Percentiles rank a stretch among this genome's conserved stretches.
phyloP scores from a whole-genome alignment of 257 asterid species.

The Nicotiana undulata region DNA sequence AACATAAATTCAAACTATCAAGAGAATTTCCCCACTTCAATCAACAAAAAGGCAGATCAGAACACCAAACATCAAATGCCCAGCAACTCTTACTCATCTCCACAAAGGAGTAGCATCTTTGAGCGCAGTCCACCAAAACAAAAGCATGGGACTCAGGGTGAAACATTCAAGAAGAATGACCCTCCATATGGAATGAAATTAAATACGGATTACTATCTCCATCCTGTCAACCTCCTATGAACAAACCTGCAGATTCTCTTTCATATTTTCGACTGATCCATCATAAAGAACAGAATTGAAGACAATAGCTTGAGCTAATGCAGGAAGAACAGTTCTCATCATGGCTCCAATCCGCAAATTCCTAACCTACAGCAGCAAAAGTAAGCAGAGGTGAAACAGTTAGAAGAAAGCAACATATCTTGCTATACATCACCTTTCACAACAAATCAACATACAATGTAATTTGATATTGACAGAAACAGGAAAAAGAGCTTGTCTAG shows the following conservation, averaged over 20 bases:
- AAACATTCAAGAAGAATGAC: not conserved
- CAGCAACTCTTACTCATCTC: not conserved
- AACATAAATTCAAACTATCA: not conserved
- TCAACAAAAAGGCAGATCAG: not conserved
- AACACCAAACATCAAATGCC: not conserved
- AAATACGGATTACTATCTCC: not conserved
- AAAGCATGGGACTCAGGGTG: not conserved
- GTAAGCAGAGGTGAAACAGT: not conserved
- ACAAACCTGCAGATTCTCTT: conserved; percentile 68
- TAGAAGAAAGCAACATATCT: not conserved
- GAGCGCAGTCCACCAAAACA: not conserved
- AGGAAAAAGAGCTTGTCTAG: not conserved
- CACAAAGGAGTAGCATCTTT: not conserved
- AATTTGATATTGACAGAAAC: not conserved
- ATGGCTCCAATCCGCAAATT: conserved; percentile 93
- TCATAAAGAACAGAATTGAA: conserved; percentile 34
- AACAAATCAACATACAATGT: not conserved
- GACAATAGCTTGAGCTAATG: conserved; percentile 83
- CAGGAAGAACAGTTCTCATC: conserved; percentile 87
- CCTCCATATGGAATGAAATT: not conserved
- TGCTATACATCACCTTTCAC: not conserved
- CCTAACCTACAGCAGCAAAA: conserved; percentile 44
- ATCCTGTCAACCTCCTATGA: conserved; percentile 12
- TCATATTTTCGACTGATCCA: conserved; percentile 40
- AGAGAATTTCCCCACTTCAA: not conserved